Conservation (phyloP, 108 stramenopile species). For the Cyclotella kingstonii region DNA sequence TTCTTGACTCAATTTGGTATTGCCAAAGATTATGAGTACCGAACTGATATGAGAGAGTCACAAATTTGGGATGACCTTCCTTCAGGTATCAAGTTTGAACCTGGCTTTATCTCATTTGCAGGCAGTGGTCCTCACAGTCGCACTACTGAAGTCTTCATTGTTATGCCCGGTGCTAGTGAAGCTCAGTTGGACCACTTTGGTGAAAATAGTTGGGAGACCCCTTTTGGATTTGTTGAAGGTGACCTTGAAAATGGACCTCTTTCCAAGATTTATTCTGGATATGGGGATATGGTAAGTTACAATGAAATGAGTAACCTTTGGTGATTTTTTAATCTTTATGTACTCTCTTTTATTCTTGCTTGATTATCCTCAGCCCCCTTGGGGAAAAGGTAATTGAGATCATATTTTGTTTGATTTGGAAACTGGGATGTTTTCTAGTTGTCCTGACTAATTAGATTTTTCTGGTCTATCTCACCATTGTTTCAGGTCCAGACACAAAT, state of each 20-base stretch:
- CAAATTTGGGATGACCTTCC: constrained; percentile 38
- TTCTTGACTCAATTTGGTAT: constrained; percentile 69
- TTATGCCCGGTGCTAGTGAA: constrained; percentile 60
- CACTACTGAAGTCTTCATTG: constrained; percentile 80
- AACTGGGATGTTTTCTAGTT: not conserved
- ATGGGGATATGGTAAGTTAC: constrained; percentile 77
- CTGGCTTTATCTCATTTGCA: constrained; percentile 40
- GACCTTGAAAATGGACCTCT: constrained; percentile 55
- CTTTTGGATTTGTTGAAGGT: constrained; percentile 68
- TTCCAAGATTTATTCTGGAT: constrained; percentile 58
- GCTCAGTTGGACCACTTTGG: constrained; percentile 54
- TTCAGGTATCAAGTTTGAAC: constrained; percentile 17
- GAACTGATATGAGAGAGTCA: constrained; percentile 10
- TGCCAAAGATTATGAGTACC: constrained; percentile 9
- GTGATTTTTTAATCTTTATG: too few relatives aligned
- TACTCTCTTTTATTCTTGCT: too few relatives aligned
- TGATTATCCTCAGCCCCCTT: too few relatives aligned
- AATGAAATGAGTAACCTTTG: too few relatives aligned
- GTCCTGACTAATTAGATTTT: not conserved
- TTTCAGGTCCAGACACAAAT: constrained; percentile 53
- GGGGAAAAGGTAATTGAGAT: constrained; percentile 48
- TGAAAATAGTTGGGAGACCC: constrained; percentile 81
- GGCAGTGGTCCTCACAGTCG: constrained; percentile 72
- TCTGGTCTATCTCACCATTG: not conserved
- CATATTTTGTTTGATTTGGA: not conserved